Evolutionary conservation across 1,284 basidiomycete genomes (phyloP).

Genomic region (Schizopora paradoxa): DNA sequence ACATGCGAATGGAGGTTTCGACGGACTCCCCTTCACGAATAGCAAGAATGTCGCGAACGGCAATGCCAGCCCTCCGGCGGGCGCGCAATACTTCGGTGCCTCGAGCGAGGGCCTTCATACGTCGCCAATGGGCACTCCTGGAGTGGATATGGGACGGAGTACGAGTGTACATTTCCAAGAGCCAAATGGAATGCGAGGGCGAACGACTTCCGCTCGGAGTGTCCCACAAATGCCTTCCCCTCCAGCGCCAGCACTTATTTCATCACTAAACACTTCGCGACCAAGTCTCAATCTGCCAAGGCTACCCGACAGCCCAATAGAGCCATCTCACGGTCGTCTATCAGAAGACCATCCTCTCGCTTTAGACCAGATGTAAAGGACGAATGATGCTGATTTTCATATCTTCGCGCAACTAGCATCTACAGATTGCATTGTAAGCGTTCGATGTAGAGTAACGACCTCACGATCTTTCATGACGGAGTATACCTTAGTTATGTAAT

Average conservation of each 20-base stretch:
- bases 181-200: not conserved
- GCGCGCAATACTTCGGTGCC: not conserved
- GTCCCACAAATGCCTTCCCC: constrained; percentile 3
- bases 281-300: constrained; percentile 14
- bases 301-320: no score
- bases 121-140: constrained; percentile 8
- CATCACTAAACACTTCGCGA: constrained; percentile 3
- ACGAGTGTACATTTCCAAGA: constrained; percentile 14
- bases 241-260: constrained; percentile 10
- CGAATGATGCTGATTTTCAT: no score
- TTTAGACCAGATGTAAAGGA: no score
- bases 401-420: no score
- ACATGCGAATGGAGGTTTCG: not conserved
- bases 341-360: no score
- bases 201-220: constrained; percentile 2
- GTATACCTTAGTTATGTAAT: no score
- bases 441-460: no score
- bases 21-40: constrained; percentile 9
- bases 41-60: not conserved
- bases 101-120: constrained; percentile 7
- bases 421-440: no score
- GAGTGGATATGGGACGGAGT: constrained; percentile 3
- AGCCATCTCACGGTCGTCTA: no score
- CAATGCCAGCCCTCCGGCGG: not conserved
- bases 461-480: no score